A percentile compares a stretch with the other conserved stretches of the same genome.
These are phyloP conservation scores for Daldinia vernicosa DNA, from an alignment of 495 filamentous ascomycete species.

Conservation along the genomic window DNA sequence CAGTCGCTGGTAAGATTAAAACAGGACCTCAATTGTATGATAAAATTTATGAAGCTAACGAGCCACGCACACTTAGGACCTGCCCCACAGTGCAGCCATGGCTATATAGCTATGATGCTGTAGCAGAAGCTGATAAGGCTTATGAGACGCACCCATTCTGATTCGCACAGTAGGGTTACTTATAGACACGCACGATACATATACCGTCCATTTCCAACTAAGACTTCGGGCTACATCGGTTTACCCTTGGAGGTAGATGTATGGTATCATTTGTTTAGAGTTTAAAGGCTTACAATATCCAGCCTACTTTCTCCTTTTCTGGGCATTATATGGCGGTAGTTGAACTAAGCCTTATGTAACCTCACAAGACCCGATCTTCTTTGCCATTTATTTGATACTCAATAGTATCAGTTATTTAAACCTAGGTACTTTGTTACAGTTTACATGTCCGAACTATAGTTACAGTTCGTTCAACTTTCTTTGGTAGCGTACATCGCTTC, in stretches of 20 bases:
- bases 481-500: too few relatives aligned
- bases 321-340: too few relatives aligned
- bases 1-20: slow-evolving; percentile 32
- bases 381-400: too few relatives aligned
- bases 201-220: not conserved
- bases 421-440: too few relatives aligned
- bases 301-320: too few relatives aligned
- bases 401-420: too few relatives aligned
- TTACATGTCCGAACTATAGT: too few relatives aligned
- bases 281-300: too few relatives aligned
- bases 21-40: not conserved
- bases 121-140: slow-evolving; percentile 61
- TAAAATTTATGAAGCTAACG: slow-evolving; percentile 2
- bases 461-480: too few relatives aligned
- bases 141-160: slow-evolving; percentile 54
- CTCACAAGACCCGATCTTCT: too few relatives aligned
- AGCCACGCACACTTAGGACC: slow-evolving; percentile 51
- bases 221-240: not conserved
- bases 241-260: not conserved
- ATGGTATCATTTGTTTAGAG: not conserved
- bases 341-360: too few relatives aligned
- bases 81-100: slow-evolving; percentile 63
- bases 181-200: not conserved
- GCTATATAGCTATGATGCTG: slow-evolving; percentile 64
- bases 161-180: not conserved